Evolutionary conservation across 2,329 filamentous ascomycete genomes (phyloP).

Genomic region (Aspergillus spinulosporus): DNA sequence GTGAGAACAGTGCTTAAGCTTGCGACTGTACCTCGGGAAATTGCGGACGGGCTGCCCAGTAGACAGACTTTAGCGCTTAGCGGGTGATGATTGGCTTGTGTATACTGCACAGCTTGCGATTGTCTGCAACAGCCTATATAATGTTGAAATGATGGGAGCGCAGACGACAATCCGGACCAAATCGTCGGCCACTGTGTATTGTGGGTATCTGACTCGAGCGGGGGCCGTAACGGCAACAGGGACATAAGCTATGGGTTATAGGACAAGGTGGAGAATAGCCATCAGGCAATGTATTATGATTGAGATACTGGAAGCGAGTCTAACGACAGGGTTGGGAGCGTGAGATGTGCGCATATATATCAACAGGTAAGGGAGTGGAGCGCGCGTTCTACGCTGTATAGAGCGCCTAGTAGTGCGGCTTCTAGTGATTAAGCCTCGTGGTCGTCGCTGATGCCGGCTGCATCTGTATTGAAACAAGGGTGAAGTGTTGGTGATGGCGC

Average conservation of each 20-base stretch:
- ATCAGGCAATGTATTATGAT: not conserved
- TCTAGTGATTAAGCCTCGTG: not conserved
- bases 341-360: not conserved
- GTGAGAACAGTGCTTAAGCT: not conserved
- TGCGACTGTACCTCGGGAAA: not conserved
- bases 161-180: not conserved
- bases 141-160: not conserved
- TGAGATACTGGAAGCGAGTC: slow-evolving; percentile 2
- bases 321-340: not conserved
- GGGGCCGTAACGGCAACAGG: not conserved
- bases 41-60: not conserved
- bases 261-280: not conserved
- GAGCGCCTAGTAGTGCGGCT: not conserved
- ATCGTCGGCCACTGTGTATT: not conserved
- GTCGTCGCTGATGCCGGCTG: not conserved
- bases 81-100: not conserved
- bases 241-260: slow-evolving; percentile 1
- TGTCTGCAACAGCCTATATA: not conserved
- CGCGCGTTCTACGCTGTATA: not conserved
- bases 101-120: not conserved
- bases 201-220: not conserved
- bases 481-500: slow-evolving; percentile 1
- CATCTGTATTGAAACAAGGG: slow-evolving; percentile 2
- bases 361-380: not conserved
- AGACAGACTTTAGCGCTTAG: not conserved